These are phyloP conservation scores for Diplodia seriata DNA, from an alignment of 2,329 filamentous ascomycete genomes.

Conservation along the genomic window DNA sequence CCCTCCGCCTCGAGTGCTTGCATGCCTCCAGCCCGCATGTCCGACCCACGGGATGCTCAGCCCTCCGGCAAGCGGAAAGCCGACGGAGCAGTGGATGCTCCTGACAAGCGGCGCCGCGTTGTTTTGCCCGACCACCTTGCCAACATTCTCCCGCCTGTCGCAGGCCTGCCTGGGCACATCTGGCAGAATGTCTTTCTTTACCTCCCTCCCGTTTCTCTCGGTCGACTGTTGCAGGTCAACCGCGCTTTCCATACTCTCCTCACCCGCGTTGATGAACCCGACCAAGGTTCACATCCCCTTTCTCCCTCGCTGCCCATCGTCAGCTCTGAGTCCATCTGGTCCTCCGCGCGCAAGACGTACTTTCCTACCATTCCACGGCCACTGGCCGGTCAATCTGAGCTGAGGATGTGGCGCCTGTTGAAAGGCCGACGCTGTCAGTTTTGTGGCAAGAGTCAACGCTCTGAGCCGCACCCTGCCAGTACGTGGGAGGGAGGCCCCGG, in stretches of 20 bases:
- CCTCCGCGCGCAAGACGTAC: constrained; percentile 68
- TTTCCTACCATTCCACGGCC: constrained; percentile 73
- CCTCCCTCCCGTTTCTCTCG: constrained; percentile 68
- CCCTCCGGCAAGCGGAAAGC: constrained; percentile 47
- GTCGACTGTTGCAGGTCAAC: constrained; percentile 71
- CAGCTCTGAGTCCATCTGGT: constrained; percentile 74
- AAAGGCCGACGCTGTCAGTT: constrained; percentile 71
- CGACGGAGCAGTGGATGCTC: constrained; percentile 37
- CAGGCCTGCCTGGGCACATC: constrained; percentile 64
- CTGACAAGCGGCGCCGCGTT: constrained; percentile 46
- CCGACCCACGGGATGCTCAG: background rate
- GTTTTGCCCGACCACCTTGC: constrained; percentile 34
- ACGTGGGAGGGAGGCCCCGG: constrained; percentile 69
- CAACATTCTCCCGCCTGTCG: constrained; percentile 39
- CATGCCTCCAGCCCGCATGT: background rate
- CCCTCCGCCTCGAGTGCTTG: constrained; percentile 7
- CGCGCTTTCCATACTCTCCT: constrained; percentile 65
- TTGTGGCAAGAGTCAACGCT: constrained; percentile 59
- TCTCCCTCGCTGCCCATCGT: constrained; percentile 48
- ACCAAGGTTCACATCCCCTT: constrained; percentile 42
- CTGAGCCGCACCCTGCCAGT: constrained; percentile 41
- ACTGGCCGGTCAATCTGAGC: constrained; percentile 68
- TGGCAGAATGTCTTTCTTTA: constrained; percentile 76
- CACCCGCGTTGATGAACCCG: constrained; percentile 46
- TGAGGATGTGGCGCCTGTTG: constrained; percentile 77